Base-by-base conservation (phyloP, 768 basidiomycete genomes). In the Leucosporidium creatinivorum region DNA sequence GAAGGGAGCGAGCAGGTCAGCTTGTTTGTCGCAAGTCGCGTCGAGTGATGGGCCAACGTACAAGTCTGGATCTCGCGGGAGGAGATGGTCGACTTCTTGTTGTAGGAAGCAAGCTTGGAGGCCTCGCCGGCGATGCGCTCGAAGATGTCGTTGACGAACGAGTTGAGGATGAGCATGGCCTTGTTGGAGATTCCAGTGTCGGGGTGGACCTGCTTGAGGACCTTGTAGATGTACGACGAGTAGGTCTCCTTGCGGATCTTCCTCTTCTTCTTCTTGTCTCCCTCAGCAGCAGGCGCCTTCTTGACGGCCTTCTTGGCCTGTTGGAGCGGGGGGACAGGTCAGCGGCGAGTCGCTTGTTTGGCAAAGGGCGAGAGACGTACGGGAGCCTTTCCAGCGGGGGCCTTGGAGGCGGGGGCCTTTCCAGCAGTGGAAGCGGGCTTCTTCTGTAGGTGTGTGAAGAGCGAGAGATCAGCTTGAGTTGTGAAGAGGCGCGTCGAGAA, bases 81-180 rank as follows among this genome's bases (percentile, higher is more conserved):
- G 50, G 94, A 96, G 78, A 98, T 97, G 44, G 93, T 98, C 12
- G 94, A 96, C 81, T 94, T 94, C 81, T 94, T 96, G 70, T 93
- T 94, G 83, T 97, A 97, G 1, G 91, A 83, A 52, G 93, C 93
- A 72, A 97, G 88, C 82, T 94, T 80, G 75, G 79, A 79, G 54
- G 79, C 79, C 72, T 80, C 79, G 61, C 4, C 67, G 44, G 79
- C 91, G 75, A 78, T 77, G 63, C 79, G 77, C 76, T 80, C 79
- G 66, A 77, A 77, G 69, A 77, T 52, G 55, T 66, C 72, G 57
- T 65, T 66, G 58, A 69, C 73, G 64, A 74, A 70, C 31, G 21
- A 56, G 66, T 72, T 65, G 36, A 73, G 61, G 66, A 70, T 68
- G 58, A 68, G 44, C 72, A 70, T 73, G 25, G 67, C 68, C 66